phyloP scores from a whole-genome alignment of 2,329 filamentous ascomycete genomes.

The Basipetospora chlamydospora region DNA sequence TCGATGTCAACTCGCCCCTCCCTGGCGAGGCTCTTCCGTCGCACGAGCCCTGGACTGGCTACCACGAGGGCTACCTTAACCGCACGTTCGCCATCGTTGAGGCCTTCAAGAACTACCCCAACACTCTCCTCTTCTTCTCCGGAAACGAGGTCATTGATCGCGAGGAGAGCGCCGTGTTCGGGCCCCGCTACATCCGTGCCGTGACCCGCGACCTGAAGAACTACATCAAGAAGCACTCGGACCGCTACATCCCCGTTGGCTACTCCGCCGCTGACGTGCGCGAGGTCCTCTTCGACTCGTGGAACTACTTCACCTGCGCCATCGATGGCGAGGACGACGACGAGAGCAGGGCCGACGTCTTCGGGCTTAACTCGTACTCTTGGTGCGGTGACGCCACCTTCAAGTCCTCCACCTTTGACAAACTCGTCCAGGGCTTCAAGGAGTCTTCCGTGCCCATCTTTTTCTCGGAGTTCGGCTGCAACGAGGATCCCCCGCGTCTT shows the following conservation, averaged over 20 bases:
- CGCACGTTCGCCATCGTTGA: constrained; percentile 53
- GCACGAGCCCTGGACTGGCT: constrained; percentile 40
- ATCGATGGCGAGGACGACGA: constrained; percentile 37
- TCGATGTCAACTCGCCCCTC: constrained; percentile 54
- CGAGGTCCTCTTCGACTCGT: constrained; percentile 56
- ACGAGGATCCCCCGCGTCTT: constrained; percentile 51
- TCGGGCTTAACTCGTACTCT: constrained; percentile 61
- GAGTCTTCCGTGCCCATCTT: constrained; percentile 58
- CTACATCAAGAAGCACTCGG: constrained; percentile 58
- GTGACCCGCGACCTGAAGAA: constrained; percentile 69
- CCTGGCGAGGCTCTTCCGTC: constrained; percentile 42
- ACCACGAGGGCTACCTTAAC: constrained; percentile 47
- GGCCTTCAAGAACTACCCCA: constrained; percentile 52
- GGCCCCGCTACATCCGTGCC: constrained; percentile 59
- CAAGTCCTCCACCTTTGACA: constrained; percentile 46
- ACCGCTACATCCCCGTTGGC: constrained; percentile 58
- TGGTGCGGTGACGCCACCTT: constrained; percentile 56
- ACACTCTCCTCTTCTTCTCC: constrained; percentile 60
- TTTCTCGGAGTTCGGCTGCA: constrained; percentile 75
- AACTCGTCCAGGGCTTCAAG: constrained; percentile 49
- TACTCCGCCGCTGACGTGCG: constrained; percentile 74
- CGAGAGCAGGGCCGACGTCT: constrained; percentile 55
- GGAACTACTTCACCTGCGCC: constrained; percentile 60
- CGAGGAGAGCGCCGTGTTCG: constrained; percentile 39
- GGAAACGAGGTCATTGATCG: constrained; percentile 68